Base-by-base conservation (phyloP, 1,139 yeast genomes). In the Geotrichum histeridarum region DNA sequence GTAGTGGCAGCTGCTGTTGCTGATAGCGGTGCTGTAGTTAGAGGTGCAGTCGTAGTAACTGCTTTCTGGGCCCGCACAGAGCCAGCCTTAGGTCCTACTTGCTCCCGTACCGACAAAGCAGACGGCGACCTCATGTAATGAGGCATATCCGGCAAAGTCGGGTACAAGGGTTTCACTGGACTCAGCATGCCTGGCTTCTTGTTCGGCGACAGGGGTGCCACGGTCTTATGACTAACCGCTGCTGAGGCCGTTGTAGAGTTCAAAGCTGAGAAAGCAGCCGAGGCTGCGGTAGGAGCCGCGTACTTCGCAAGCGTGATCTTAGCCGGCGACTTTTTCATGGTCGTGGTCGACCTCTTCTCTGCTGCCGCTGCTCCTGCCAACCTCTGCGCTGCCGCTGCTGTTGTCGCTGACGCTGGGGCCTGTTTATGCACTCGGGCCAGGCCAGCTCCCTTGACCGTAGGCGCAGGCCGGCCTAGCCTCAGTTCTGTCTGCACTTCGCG, bases 401-500 rank as follows among this genome's bases (percentile, higher is more conserved):
- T 48, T 30, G 17, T 30, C 9, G 36, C 38, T 3, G 44, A 32
- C 8, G 45, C 37, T 3, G 45, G 17, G 2, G 42, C 32, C 18
- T n/a, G 18, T 22, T 45, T 45, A 22, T 36, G 49, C 7, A 45
- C 49, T 11, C 31, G 6, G 1, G 42, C 11, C 41, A 15, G 31
- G 17, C 17, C 14, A 5, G 31, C 49, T 15, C 42, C 15, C 36
- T 45, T 45, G 31, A 45, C 49, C 6, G 49, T 36, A 2, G 32
- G n/a, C 6, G 30, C 22, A 14, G 48, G 38, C 30, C 36, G 50
- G 49, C 37, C 47, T 35, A 27, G 9, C 18, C 49, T 15, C 41
- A 54, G 53, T 39, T 62, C 61, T 4, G 59, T 55, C 17, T 54
- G 56, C 11, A 65, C 54, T 54, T 74, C 71, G 8, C 65, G 61